Evolutionary conservation across 176 grass and related monocot genomes (phyloP), one percentile per base, ranked within the genome.

Genomic region (Saccharum spontaneum): DNA sequence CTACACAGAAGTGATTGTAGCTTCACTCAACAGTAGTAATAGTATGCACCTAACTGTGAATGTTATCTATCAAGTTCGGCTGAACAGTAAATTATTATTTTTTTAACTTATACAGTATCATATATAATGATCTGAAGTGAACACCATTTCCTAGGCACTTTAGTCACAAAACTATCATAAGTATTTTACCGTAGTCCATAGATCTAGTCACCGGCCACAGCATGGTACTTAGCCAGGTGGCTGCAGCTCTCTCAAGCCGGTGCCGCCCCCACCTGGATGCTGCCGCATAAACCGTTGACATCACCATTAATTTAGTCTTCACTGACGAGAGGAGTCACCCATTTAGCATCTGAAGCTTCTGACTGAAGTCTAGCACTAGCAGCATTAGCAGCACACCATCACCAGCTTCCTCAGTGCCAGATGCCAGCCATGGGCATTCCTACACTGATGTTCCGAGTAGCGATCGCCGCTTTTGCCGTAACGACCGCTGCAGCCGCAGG

Each of bases 141-240:
- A 30, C 23, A 63, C 4, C 23, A 31, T 65, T 30, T 65, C 4
- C 57, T 24, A 65, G 36, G 66, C 18, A 49, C 0, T 45, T 85
- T 59, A 72, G 75, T 71, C 26, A 62, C 23, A 62, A 71, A 14
- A 62, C 36, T 18, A 60, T 16, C 24, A 34, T 20, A 3, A n/a
- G 20, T 59, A 59, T 22, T 59, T 59, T 59, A 23, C 55, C 20
- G 22, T 1, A n/a, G 55, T 59, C 12, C 66, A 5, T 37, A 44
- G 80, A 88, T 85, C 63, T 40, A 8, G 44, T 23, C 71, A 82
- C 88, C 71, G 71, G 18, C 83, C 78, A 88, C 45, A 20, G 62
- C 33, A 23, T 17, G 36, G 38, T 30, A 14, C 7, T 39, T n/a
- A 10, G 30, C 70, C 48, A 83, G 55, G 55, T 73, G 67, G 40